Conservation (phyloP, 768 basidiomycete species). For the Russula foetens region DNA sequence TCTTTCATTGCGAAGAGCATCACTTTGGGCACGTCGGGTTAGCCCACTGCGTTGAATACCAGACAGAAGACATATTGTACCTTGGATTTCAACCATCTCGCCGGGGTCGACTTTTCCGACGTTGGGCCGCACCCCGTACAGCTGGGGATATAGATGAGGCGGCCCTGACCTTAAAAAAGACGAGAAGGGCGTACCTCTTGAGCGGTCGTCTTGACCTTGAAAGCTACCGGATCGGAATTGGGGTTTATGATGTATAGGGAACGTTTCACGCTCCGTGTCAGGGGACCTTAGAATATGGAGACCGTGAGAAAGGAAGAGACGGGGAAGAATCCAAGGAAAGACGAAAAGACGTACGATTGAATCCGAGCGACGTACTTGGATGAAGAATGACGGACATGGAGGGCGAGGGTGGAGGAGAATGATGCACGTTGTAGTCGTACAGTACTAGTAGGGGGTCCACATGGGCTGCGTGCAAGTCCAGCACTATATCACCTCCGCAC, state of each 20-base stretch:
- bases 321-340: background rate
- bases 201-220: slow-evolving; percentile 99
- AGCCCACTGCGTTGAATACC: background rate
- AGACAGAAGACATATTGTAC: slow-evolving; percentile 29
- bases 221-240: slow-evolving; percentile 83
- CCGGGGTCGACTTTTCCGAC: slow-evolving; percentile 92
- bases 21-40: slow-evolving; percentile 40
- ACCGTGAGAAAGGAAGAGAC: slow-evolving; percentile 7
- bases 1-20: slow-evolving; percentile 96
- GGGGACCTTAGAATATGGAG: slow-evolving; percentile 59
- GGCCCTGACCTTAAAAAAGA: background rate
- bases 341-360: slow-evolving; percentile 54
- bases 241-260: slow-evolving; percentile 79
- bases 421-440: too few species aligned
- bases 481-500: too few species aligned
- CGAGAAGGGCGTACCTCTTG: slow-evolving; percentile 61
- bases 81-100: slow-evolving; percentile 86
- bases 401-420: background rate
- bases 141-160: slow-evolving; percentile 32
- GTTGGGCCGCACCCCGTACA: slow-evolving; percentile 97
- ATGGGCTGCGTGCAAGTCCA: too few species aligned
- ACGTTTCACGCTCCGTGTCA: slow-evolving; percentile 85
- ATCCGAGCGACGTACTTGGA: slow-evolving; percentile 71
- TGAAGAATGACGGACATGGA: slow-evolving; percentile 77
- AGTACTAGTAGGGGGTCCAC: too few species aligned